Percentiles rank a stretch among this genome's conserved stretches.
phyloP scores from a whole-genome alignment of 805 yeast genomes.

The Spathaspora gorwiae region DNA sequence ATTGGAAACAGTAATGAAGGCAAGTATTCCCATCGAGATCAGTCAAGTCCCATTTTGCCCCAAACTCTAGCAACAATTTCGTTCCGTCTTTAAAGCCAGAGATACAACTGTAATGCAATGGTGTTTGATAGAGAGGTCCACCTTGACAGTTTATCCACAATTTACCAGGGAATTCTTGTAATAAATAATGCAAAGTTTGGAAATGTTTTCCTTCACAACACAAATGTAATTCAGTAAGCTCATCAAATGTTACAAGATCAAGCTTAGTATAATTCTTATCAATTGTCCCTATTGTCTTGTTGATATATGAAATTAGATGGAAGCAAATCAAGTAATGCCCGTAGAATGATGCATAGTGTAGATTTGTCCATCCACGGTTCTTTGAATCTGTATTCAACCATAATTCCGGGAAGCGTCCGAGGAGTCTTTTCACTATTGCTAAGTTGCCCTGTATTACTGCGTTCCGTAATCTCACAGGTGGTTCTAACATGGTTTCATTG shows the following conservation, averaged over 20 bases:
- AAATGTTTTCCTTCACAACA: slow-evolving; percentile 27
- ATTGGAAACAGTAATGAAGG: slow-evolving; percentile 36
- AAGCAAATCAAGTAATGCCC: slow-evolving; percentile 41
- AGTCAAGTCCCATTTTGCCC: slow-evolving; percentile 28
- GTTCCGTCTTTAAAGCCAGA: slow-evolving; percentile 35
- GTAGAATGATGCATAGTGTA: slow-evolving; percentile 37
- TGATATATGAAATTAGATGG: slow-evolving; percentile 32
- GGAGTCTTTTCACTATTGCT: slow-evolving; percentile 33
- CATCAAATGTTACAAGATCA: slow-evolving; percentile 36
- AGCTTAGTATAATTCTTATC: slow-evolving; percentile 11
- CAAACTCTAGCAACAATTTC: slow-evolving; percentile 35
- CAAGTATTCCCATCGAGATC: slow-evolving; percentile 35
- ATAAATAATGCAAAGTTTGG: slow-evolving; percentile 39
- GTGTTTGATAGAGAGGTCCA: slow-evolving; percentile 28
- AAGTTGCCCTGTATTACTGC: slow-evolving; percentile 37
- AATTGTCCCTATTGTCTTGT: slow-evolving; percentile 14
- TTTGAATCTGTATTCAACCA: slow-evolving; percentile 38
- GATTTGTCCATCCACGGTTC: slow-evolving; percentile 37
- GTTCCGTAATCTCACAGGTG: slow-evolving; percentile 31
- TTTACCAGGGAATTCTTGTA: slow-evolving; percentile 38
- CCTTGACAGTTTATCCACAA: slow-evolving; percentile 35
- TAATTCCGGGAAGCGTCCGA: slow-evolving; percentile 37
- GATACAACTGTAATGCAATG: slow-evolving; percentile 34
- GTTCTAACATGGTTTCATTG: slow-evolving; percentile 26
- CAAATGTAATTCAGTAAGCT: slow-evolving; percentile 33